Base-by-base conservation (phyloP, 108 stramenopile genomes). In the Nitzschia sp. region DNA sequence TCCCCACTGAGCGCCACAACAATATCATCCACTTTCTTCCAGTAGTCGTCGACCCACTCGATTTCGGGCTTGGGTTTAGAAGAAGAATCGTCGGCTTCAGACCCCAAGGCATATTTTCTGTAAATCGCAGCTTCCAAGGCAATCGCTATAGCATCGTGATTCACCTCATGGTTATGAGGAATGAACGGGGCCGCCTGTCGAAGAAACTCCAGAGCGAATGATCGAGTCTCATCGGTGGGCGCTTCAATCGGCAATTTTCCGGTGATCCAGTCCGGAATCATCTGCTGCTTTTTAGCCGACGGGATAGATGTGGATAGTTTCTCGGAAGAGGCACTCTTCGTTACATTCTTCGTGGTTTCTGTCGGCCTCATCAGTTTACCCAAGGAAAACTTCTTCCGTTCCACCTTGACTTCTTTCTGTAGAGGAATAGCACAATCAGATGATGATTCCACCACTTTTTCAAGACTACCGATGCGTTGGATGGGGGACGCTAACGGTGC, bases 161-260 rank as follows among this genome's bases (percentile, higher is more conserved):
- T 69, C 8, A 76, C 68, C 3, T 31, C 28, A 9, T 45, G 16
- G 15, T 61, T 45, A 21, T 8, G 47, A 15, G 80, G 72, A 60
- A 81, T 57, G 29, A 22, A 54, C 1, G 58, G 35, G 0, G 55
- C 38, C 19, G 75, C 71, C 52, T 73, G 68, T 29, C 62, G 46
- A 9, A 76, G 41, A 60, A 81, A 81, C 53, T 81, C 80, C 5
- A 81, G 19, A n/a, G 56, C 80, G 55, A 73, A 73, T 6, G 32
- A 9, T 11, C 80, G 66, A 44, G 44, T 63, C 0, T 73, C 71
- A 46, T 71, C 50, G 19, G 27, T 34, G 3, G 63, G 71, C 16
- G 48, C 28, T 1, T 38, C 26, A 16, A 45, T 2, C 11, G n/a
- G 16, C 9, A 53, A 56, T 27, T 19, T 9, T 1, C 19, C 55